Conservation (phyloP, 1,284 basidiomycete genomes). For the Trichosporon sp. region DNA sequence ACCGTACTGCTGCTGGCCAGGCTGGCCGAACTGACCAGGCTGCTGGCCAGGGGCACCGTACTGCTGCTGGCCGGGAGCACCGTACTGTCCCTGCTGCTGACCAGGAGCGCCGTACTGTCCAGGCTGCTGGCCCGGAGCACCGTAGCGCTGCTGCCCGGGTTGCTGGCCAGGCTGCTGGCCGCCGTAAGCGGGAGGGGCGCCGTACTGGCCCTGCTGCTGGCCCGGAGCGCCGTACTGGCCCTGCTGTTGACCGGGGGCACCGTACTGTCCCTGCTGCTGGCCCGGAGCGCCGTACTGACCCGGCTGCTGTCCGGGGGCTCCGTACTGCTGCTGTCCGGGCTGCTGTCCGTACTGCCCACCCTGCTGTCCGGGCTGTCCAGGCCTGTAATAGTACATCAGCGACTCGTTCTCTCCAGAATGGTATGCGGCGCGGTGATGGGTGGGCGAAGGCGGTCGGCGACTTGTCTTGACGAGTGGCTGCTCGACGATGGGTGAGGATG, state of each 20-base stretch:
- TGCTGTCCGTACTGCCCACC: constrained; percentile 34
- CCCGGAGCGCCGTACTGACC: constrained; percentile 10
- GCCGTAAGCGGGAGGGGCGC: no score
- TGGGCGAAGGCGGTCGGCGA: background rate
- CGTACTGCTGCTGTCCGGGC: constrained; percentile 24
- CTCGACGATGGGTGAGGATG: background rate
- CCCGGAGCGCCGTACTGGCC: constrained; percentile 10
- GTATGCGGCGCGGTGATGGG: background rate
- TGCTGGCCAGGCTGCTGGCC: constrained; percentile 19
- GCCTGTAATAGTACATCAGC: constrained; percentile 2
- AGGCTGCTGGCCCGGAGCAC: constrained; percentile 22
- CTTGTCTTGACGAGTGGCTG: no score
- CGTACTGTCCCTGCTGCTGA: constrained; percentile 25
- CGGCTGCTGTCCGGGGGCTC: constrained; percentile 22
- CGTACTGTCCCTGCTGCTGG: constrained; percentile 17
- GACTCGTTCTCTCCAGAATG: background rate
- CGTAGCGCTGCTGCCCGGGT: constrained; percentile 12
- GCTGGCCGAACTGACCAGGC: constrained; percentile 14
- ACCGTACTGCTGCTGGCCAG: constrained; percentile 16
- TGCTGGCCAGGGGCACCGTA: constrained; percentile 12
- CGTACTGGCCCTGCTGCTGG: constrained; percentile 17
- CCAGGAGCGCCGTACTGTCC: constrained; percentile 20
- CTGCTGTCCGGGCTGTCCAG: constrained; percentile 18
- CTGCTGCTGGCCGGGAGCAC: constrained; percentile 17
- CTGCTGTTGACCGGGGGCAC: constrained; percentile 24